Conservation (phyloP, 768 basidiomycete genomes). For the Lactarius vividus region DNA sequence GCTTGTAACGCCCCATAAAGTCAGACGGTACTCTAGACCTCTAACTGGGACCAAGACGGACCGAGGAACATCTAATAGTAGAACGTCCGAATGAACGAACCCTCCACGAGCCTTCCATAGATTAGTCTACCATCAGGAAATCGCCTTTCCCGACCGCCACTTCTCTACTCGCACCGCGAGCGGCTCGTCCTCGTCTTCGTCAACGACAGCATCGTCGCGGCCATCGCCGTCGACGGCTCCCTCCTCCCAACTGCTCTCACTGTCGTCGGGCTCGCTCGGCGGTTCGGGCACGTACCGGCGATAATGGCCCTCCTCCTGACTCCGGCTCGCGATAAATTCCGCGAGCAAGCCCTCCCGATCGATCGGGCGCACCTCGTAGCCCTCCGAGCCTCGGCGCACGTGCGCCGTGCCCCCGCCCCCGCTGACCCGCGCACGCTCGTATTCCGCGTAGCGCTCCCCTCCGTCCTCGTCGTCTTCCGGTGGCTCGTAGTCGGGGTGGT, state of each 20-base stretch:
- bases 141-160: slow-evolving; percentile 30
- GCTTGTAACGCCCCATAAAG: no score
- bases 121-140: slow-evolving; percentile 31
- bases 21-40: no score
- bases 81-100: not conserved
- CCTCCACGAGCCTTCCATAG: not conserved
- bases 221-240: not conserved
- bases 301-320: slow-evolving; percentile 60
- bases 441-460: slow-evolving; percentile 24
- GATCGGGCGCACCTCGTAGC: slow-evolving; percentile 66
- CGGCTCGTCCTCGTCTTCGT: slow-evolving; percentile 43
- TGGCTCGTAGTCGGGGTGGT: slow-evolving; percentile 67
- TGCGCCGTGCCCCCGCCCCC: slow-evolving; percentile 14
- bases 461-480: slow-evolving; percentile 34
- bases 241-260: slow-evolving; percentile 1
- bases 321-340: slow-evolving; percentile 52
- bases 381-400: slow-evolving; percentile 76
- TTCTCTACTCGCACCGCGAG: slow-evolving; percentile 30
- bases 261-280: slow-evolving; percentile 36
- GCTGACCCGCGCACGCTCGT: slow-evolving; percentile 24
- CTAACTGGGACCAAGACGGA: no score
- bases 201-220: slow-evolving; percentile 8
- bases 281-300: slow-evolving; percentile 64
- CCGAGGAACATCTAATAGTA: not conserved
- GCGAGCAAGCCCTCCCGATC: slow-evolving; percentile 63